Percentiles rank a stretch among this genome's conserved stretches.
These are phyloP conservation scores for Pseudonitzschia pungens DNA, from an alignment of 108 stramenopile species.

Conservation along the genomic window DNA sequence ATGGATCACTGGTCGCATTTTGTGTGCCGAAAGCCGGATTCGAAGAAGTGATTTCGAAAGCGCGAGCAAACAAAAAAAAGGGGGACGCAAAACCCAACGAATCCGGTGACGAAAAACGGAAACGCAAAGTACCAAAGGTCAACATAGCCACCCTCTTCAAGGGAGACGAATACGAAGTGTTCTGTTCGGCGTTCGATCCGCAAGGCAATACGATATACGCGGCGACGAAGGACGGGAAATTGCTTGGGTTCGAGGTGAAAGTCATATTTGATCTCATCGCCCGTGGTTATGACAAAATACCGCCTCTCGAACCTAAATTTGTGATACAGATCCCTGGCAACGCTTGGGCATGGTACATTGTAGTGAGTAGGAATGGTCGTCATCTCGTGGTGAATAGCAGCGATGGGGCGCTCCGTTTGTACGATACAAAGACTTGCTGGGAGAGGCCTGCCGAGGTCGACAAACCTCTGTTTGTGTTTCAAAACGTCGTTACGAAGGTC, in stretches of 20 bases:
- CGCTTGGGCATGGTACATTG: slow-evolving; percentile 52
- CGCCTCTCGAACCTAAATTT: slow-evolving; percentile 33
- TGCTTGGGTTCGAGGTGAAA: slow-evolving; percentile 55
- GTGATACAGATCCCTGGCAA: slow-evolving; percentile 58
- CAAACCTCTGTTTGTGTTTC: slow-evolving; percentile 62
- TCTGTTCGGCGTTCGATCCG: slow-evolving; percentile 64
- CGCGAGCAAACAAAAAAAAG: neutral
- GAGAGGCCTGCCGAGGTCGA: slow-evolving; percentile 26
- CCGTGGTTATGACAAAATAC: slow-evolving; percentile 6
- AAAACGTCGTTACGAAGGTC: slow-evolving; percentile 66
- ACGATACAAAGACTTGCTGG: slow-evolving; percentile 56
- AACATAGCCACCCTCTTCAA: slow-evolving; percentile 26
- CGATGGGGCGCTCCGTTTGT: slow-evolving; percentile 73
- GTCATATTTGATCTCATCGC: slow-evolving; percentile 24
- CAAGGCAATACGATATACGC: slow-evolving; percentile 66
- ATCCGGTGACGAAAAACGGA: neutral
- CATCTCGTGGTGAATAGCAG: slow-evolving; percentile 63
- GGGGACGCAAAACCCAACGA: neutral
- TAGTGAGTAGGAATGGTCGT: slow-evolving; percentile 66
- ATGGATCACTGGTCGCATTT: slow-evolving; percentile 66
- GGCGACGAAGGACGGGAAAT: slow-evolving; percentile 55
- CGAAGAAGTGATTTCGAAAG: slow-evolving; percentile 19
- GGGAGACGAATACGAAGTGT: slow-evolving; percentile 33
- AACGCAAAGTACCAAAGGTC: slow-evolving; percentile 10
- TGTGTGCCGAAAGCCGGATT: slow-evolving; percentile 45